Evolutionary conservation across 306 rosid genomes (phyloP), one percentile per base, ranked within the genome.

Genomic region (Pterocarpus santalinus): DNA sequence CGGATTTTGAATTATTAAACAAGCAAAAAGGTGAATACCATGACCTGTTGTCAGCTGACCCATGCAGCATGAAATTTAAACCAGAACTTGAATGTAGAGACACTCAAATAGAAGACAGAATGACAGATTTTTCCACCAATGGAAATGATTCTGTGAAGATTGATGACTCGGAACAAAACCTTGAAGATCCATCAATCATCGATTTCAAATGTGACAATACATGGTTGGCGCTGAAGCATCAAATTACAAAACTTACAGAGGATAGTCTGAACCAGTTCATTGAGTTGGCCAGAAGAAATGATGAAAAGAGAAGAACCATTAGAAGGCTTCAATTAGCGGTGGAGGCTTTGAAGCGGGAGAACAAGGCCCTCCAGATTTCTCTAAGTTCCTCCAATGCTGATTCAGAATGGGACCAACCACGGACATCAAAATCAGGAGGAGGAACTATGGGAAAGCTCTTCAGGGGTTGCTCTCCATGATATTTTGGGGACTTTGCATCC

Each of bases 291-390:
- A 85, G 75, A 53, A 86, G 90, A 90, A 86, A 88, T 39, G 86
- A 86, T 44, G 89, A 88, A 53, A 90, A 88, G 87, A 86, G 89
- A 78, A 89, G 80, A 66, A 85, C 89, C 86, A 88, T 90, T 53
- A 82, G 41, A 81, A 85, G 80, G 62, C 87, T 89, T 77, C 87
- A 81, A 47, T 36, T 56, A 66, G 84, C 85, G 84, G 70, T 88
- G 55, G 87, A 86, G 61, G 70, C 80, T 76, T 75, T 90, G 81
- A 85, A 61, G 85, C 70, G 36, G 4, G 83, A 86, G 83, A 90
- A 85, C 80, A 83, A 65, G 56, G 57, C 79, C 74, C 88, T 85
- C 71, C 85, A 81, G 69, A 56, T 46, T 82, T 83, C 86, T 76
- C 62, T 65, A 61, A 63, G 86, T 65, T 69, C 70, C 87, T 72